Evolutionary conservation across 1,284 basidiomycete species (phyloP), one percentile per base, ranked within the genome.

Genomic region (Entoloma clypeatum): DNA sequence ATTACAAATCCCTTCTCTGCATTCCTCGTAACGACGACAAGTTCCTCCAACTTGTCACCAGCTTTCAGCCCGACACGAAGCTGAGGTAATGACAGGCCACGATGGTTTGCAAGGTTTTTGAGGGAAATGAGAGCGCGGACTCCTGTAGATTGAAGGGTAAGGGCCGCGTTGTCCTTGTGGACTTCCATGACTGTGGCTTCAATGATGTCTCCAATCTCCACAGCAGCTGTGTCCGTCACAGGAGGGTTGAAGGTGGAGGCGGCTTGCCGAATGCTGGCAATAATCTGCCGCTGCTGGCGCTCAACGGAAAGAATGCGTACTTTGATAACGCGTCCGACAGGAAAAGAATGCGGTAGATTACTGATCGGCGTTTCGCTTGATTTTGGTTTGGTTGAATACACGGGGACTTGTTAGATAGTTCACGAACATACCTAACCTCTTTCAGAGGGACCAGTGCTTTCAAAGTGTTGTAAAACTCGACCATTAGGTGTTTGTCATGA

Each of bases 391-490:
- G 31, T 31, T 25, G 31, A 25, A 34, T 37, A 27, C 22, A 36
- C 13, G 27, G 7, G 30, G 21, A 21, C 35, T 25, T 41, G 9
- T 21, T n/a, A 9, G 2, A 5, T 4, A 9, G 11, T 28, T n/a
- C 8, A 14, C 4, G 26, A 23, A 32, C 72, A 44, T 62, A 92
- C 91, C 83, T 86, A 7, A 83, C 79, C 69, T 97, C 94, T 32
- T 75, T 79, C 11, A 74, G 64, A 5, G 92, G 90, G 1, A 99
- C 76, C 38, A 88, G 71, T 1, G 90, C 96, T 53, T 90, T 87
- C 38, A 95, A 55, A 34, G 88, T 87, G 51, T 93, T 95, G 60
- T 89, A 99, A 52, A 96, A 90, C 60, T 95, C 92, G 21, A 96
- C 79, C 47, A 91, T 68, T 37, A 94, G 66, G 46, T 80, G 75